Evolutionary conservation across 805 yeast species (phyloP).

Genomic region (Ogataea allantospora): DNA sequence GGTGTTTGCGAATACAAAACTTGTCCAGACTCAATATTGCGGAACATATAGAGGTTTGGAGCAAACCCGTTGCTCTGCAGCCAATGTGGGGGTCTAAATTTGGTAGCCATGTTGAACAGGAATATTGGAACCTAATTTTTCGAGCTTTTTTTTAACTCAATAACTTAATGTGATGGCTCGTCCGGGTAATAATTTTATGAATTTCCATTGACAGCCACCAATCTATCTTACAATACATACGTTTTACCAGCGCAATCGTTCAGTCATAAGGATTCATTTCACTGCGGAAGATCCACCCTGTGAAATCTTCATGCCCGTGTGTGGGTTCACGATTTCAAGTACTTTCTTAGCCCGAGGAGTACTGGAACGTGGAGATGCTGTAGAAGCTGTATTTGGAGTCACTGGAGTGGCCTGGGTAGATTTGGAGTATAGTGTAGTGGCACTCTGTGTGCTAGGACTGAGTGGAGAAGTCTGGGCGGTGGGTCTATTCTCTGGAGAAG

Average conservation of each 20-base stretch:
- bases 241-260: constrained; percentile 7
- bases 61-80: constrained; percentile 60
- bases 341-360: constrained; percentile 61
- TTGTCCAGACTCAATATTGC: constrained; percentile 87
- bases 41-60: constrained; percentile 80
- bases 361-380: constrained; percentile 42
- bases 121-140: constrained; percentile 1
- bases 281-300: constrained; percentile 12
- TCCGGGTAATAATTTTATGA: constrained; percentile 8
- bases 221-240: constrained; percentile 10
- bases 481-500: constrained; percentile 35
- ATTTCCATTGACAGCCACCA: constrained; percentile 2
- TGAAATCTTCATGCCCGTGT: constrained; percentile 51
- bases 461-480: constrained; percentile 20
- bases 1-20: constrained; percentile 87
- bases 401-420: constrained; percentile 10
- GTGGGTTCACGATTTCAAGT: constrained; percentile 62
- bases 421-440: constrained; percentile 17
- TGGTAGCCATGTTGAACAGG: constrained; percentile 30
- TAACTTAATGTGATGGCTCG: background rate
- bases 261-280: constrained; percentile 11
- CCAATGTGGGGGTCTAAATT: constrained; percentile 59
- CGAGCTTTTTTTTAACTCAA: constrained; percentile 3
- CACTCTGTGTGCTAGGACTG: constrained; percentile 13
- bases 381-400: constrained; percentile 35